phyloP scores from a whole-genome alignment of 345 rosid genomes.

The Moricandia arvensis region DNA sequence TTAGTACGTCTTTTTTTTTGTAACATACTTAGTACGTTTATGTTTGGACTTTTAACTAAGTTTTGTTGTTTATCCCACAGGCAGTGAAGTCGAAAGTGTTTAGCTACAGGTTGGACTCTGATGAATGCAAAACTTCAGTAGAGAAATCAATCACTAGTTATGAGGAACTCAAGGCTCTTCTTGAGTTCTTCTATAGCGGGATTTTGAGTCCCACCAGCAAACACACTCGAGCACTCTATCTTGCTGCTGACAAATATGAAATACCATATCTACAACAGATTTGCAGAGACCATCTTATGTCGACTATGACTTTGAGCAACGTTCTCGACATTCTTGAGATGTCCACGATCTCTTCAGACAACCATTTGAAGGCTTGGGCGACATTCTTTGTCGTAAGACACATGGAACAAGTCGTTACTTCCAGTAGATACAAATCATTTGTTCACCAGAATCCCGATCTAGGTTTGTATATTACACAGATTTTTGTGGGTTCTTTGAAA shows the following conservation, averaged over 20 bases:
- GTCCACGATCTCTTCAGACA: not conserved
- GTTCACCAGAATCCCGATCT: not conserved
- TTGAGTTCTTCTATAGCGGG: not conserved
- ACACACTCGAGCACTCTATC: slow-evolving; percentile 2
- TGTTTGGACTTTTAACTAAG: no score
- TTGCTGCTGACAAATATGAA: slow-evolving; percentile 19
- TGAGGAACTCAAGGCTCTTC: slow-evolving; percentile 8
- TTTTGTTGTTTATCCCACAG: not conserved
- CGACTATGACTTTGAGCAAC: not conserved
- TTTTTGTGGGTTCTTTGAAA: not conserved
- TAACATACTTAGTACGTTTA: no score
- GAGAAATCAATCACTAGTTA: slow-evolving; percentile 5
- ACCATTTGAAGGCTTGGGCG: not conserved
- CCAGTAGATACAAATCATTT: not conserved
- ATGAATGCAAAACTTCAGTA: not conserved
- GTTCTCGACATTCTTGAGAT: not conserved
- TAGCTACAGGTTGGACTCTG: slow-evolving; percentile 11
- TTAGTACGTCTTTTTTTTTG: no score
- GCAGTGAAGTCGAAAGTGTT: slow-evolving; percentile 8
- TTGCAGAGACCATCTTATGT: not conserved
- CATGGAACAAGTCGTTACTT: not conserved
- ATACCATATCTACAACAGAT: slow-evolving; percentile 10
- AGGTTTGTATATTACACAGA: not conserved
- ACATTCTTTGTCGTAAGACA: not conserved
- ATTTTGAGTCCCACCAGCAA: not conserved